These are phyloP conservation scores for Calonectria pauciramosa DNA, from an alignment of 2,329 filamentous ascomycete genomes.

Conservation along the genomic window DNA sequence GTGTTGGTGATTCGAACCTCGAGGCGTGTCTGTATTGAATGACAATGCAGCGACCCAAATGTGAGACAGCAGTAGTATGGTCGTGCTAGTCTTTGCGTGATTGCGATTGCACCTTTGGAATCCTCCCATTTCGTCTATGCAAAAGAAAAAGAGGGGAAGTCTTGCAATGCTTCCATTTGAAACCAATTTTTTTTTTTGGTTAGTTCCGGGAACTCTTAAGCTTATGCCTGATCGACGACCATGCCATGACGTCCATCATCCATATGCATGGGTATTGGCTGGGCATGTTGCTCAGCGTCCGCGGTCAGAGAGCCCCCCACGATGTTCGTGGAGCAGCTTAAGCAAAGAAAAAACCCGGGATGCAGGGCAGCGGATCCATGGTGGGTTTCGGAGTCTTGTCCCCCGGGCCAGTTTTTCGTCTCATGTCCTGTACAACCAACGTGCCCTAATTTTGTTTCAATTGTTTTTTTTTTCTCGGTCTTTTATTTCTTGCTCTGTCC, in stretches of 20 bases:
- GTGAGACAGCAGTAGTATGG: not conserved
- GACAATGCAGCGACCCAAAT: not conserved
- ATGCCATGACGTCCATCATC: not conserved
- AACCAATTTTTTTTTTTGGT: too few species aligned
- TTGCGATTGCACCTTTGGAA: not conserved
- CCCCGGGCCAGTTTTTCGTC: not conserved
- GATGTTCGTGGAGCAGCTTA: not conserved
- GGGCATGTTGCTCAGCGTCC: not conserved
- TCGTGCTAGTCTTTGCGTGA: not conserved
- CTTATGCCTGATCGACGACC: not conserved
- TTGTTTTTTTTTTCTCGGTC: not conserved
- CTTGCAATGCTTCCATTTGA: not conserved
- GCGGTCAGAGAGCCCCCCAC: not conserved
- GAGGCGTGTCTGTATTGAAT: not conserved
- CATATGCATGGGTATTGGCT: not conserved
- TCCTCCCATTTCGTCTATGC: constrained; percentile 1
- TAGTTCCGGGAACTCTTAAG: not conserved
- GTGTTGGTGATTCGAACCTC: not conserved
- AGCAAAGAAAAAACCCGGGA: constrained; percentile 13
- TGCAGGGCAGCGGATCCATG: constrained; percentile 28
- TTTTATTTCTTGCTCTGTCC: not conserved
- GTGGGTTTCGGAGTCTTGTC: constrained; percentile 19
- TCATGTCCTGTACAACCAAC: not conserved
- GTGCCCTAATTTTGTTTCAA: not conserved
- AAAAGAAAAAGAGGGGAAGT: not conserved